Conservation (phyloP, 2,329 filamentous ascomycete species). For the Ophiostoma australiae region DNA sequence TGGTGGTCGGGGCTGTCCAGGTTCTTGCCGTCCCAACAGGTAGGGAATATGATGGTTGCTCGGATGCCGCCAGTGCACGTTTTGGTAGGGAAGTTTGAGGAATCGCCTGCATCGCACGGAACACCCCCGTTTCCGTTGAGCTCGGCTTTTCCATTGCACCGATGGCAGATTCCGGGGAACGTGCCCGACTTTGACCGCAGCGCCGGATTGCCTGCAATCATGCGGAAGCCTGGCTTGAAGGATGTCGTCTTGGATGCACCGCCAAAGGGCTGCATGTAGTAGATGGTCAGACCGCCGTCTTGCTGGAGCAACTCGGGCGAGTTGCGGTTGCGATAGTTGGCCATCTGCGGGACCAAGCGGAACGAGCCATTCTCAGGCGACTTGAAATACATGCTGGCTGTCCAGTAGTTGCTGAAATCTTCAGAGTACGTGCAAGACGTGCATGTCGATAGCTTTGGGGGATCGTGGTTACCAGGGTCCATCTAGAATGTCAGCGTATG, state of each 20-base stretch:
- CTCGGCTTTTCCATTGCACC: not conserved
- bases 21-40: constrained; percentile 52
- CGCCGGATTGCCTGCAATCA: not conserved
- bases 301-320: not conserved
- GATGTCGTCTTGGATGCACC: not conserved
- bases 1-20: constrained; percentile 45
- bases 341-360: constrained; percentile 32
- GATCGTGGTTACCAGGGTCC: not conserved
- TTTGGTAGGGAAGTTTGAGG: not conserved
- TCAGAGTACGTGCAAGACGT: constrained; percentile 35
- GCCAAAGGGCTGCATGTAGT: not conserved
- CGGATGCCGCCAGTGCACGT: not conserved
- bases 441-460: constrained; percentile 29
- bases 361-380: constrained; percentile 24
- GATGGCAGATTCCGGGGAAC: not conserved
- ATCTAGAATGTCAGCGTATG: not conserved
- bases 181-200: not conserved
- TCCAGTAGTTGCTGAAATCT: constrained; percentile 37
- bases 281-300: not conserved
- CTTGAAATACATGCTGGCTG: constrained; percentile 31
- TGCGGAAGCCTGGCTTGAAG: not conserved
- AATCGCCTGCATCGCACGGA: not conserved
- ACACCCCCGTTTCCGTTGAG: not conserved
- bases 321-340: constrained; percentile 24
- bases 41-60: constrained; percentile 31